Percentiles rank a stretch among this genome's conserved stretches.
Evolutionary conservation across 495 filamentous ascomycete species (phyloP).

Genomic region (Neurospora sp.): DNA sequence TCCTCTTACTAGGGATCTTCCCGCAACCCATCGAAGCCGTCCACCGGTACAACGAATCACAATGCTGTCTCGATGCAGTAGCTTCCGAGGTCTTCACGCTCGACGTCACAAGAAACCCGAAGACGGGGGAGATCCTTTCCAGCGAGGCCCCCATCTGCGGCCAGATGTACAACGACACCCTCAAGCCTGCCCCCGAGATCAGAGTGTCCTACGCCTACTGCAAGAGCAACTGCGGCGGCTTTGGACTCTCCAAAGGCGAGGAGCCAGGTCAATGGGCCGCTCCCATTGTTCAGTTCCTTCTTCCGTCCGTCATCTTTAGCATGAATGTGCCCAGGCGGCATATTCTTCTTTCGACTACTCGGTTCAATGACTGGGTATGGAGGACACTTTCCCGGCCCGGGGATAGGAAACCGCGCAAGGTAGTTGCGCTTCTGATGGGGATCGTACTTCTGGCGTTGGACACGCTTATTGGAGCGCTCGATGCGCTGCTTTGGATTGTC

Average conservation of each 20-base stretch:
- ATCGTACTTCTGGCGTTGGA: not conserved
- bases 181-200: not conserved
- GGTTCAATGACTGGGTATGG: not conserved
- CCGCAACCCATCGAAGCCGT: not conserved
- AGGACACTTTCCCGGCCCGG: not conserved
- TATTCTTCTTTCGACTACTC: not conserved
- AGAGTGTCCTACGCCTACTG: not conserved
- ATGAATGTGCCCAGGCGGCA: not conserved
- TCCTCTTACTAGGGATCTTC: not conserved
- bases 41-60: not conserved
- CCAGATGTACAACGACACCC: not conserved
- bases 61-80: not conserved
- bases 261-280: not conserved
- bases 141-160: not conserved
- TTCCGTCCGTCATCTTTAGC: not conserved
- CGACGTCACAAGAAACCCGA: not conserved
- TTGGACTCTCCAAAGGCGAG: not conserved
- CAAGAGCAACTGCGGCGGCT: not conserved
- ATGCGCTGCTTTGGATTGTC: conserved; percentile 3
- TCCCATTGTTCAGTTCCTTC: not conserved
- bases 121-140: not conserved
- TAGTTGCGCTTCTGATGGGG: not conserved
- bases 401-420: not conserved
- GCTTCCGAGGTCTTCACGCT: not conserved
- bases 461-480: not conserved